Base-by-base conservation (phyloP, 352 stramenopile genomes). In the Poterioochromonas sp. region DNA sequence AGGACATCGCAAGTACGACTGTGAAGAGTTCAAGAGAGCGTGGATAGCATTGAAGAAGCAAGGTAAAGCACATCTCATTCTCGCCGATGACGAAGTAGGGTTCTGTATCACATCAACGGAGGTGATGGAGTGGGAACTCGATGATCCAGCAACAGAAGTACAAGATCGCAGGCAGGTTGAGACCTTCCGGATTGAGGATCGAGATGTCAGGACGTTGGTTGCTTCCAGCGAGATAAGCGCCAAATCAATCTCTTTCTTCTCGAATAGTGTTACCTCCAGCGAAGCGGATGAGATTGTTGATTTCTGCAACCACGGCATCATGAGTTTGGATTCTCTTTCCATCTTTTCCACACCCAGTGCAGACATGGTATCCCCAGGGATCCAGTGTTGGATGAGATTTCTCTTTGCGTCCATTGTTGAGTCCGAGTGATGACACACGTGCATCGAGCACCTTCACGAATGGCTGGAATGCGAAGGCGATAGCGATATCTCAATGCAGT, bases 271-370 rank as follows among this genome's bases (percentile, higher is more conserved):
- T 58, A 26, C 47, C n/a, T n/a, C n/a, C n/a, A n/a, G n/a, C n/a
- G n/a, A n/a, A n/a, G n/a, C n/a, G n/a, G n/a, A n/a, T n/a, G n/a
- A n/a, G n/a, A n/a, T n/a, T n/a, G n/a, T n/a, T n/a, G n/a, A n/a
- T n/a, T n/a, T n/a, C n/a, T n/a, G n/a, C n/a, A n/a, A n/a, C n/a
- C n/a, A n/a, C n/a, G n/a, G n/a, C n/a, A n/a, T n/a, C n/a, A n/a
- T n/a, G n/a, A 58, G 47, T 58, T 58, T 58, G 47, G 47, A 58
- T 58, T 58, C 47, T 58, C 47, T 58, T 58, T 58, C 47, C 47
- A 58, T 58, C 47, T 58, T 58, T 58, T 58, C 47, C 47, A 58
- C 47, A 58, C 15, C 47, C 47, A 58, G 47, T 58, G 47, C 47
- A 58, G 47, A 58, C 47, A 58, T 58, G 47, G 47, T 58, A 58